Evolutionary conservation across 2,329 filamentous ascomycete genomes (phyloP).

Genomic region (Corynespora cassiicola): DNA sequence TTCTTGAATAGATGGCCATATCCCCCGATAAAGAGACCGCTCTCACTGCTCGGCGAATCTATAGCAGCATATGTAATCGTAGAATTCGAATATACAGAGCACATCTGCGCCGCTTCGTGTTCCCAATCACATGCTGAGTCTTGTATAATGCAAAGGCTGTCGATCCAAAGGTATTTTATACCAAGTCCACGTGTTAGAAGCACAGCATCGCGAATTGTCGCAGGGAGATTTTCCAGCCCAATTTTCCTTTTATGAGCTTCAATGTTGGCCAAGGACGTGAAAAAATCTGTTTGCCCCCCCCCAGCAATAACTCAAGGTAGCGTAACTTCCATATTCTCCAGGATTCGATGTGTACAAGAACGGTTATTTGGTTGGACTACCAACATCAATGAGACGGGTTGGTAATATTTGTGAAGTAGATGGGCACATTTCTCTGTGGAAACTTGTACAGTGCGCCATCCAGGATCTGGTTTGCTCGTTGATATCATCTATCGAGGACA

Average conservation of each 20-base stretch:
- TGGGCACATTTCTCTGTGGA: no score
- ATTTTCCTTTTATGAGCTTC: slow-evolving; percentile 6
- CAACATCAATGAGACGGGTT: slow-evolving; percentile 10
- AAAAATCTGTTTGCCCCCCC: slow-evolving; percentile 7
- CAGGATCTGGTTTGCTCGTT: no score
- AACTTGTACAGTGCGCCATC: no score
- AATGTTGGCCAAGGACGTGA: slow-evolving; percentile 7
- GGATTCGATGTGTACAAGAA: slow-evolving; percentile 6
- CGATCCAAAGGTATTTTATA: slow-evolving; percentile 15
- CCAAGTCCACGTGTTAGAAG: slow-evolving; percentile 2
- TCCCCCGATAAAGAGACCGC: slow-evolving; percentile 8
- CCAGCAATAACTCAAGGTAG: slow-evolving; percentile 13
- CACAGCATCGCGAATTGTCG: slow-evolving; percentile 12
- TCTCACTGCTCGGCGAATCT: slow-evolving; percentile 4
- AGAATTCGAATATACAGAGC: slow-evolving; percentile 8
- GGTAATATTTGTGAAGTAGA: no score
- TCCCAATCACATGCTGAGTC: slow-evolving; percentile 9
- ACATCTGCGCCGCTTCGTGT: slow-evolving; percentile 11
- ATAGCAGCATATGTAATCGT: slow-evolving; percentile 10
- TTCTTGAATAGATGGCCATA: no score
- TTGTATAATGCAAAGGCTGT: slow-evolving; percentile 12
- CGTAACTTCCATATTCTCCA: slow-evolving; percentile 1
- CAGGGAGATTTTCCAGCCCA: slow-evolving; percentile 8
- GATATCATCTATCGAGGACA: no score
- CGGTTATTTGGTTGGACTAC: slow-evolving; percentile 3